Base-by-base conservation (phyloP, 2,329 filamentous ascomycete genomes). In the Trichoderma guizhouense region DNA sequence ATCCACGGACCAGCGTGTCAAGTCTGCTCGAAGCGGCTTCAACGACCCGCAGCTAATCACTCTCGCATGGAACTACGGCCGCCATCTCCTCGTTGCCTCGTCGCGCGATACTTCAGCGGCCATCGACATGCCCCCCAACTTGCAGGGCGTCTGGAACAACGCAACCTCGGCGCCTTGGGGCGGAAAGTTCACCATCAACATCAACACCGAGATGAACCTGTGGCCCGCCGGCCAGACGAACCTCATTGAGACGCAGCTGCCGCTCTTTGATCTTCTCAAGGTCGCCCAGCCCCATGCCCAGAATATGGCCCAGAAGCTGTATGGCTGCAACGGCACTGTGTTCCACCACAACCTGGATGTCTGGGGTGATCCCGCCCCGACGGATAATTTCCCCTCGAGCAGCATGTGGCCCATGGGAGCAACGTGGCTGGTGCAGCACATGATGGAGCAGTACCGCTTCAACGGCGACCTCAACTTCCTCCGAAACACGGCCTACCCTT, bases 191-290 rank as follows among this genome's bases (percentile, higher is more conserved):
- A 86, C 84, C 2, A 83, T 85, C 71, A 84, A 85, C 72, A 84
- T 85, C 77, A 86, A 86, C 63, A 78, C 80, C 0, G 80, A 86
- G 74, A 86, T 86, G 84, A 86, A 86, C 75, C 85, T 86, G 74
- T 86, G 83, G 84, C 74, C 74, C 0, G 75, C 77, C 2, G 74
- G 76, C 21, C 72, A 75, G n/a, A 79, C 79, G 3, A 80, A 79
- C 51, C 71, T 80, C 4, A 65, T 76, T 5, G 81, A 84, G 70
- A 81, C 79, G 6, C 79, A 84, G 53, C 69, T 77, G n/a, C 82
- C 84, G 0, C 71, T 86, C 0, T 73, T 73, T 21, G 72, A 73
- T n/a, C 72, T 73, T 12, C 32, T 73, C 14, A 62, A 57, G 12
- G 53, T 84, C 82, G 65, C 83, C 60, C 78, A 69, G 36, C 74